phyloP scores from a whole-genome alignment of 495 filamentous ascomycete genomes.

The Aspergillus baeticus region DNA sequence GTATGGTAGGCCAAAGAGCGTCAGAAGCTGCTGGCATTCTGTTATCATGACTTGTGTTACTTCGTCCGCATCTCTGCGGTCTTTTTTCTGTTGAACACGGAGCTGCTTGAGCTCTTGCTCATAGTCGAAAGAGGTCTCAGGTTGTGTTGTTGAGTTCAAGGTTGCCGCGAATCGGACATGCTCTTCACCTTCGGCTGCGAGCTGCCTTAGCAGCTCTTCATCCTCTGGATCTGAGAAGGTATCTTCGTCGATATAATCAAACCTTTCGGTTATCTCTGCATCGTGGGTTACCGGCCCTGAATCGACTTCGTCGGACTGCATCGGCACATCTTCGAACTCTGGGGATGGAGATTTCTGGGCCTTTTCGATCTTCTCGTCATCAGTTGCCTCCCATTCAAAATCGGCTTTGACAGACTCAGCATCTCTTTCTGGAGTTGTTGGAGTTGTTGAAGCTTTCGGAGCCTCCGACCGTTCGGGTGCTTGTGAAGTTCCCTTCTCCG shows the following conservation, averaged over 20 bases:
- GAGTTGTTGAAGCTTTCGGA: too few relatives aligned
- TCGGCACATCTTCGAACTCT: slow-evolving; percentile 51
- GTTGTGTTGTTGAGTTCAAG: slow-evolving; percentile 62
- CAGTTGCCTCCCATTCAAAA: neutral
- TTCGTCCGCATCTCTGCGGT: slow-evolving; percentile 92
- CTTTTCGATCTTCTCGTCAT: slow-evolving; percentile 11
- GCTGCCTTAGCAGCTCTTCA: slow-evolving; percentile 78
- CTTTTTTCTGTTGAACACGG: slow-evolving; percentile 90
- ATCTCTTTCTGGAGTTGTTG: neutral
- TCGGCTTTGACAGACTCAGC: neutral
- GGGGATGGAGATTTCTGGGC: slow-evolving; percentile 45
- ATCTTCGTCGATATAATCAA: slow-evolving; percentile 41
- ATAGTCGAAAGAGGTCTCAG: slow-evolving; percentile 70
- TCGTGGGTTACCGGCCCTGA: neutral
- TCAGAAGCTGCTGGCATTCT: slow-evolving; percentile 89
- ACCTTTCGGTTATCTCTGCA: slow-evolving; percentile 25
- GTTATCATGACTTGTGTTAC: slow-evolving; percentile 91
- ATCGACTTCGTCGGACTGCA: slow-evolving; percentile 2
- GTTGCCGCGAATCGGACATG: slow-evolving; percentile 87
- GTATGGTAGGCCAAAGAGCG: slow-evolving; percentile 90
- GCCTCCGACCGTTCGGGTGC: neutral
- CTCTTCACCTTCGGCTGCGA: slow-evolving; percentile 87
- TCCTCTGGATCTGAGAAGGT: slow-evolving; percentile 84
- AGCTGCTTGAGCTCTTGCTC: slow-evolving; percentile 84
- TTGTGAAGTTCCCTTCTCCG: neutral